Conservation (phyloP, 495 filamentous ascomycete species). For the Copromyces sp. region DNA sequence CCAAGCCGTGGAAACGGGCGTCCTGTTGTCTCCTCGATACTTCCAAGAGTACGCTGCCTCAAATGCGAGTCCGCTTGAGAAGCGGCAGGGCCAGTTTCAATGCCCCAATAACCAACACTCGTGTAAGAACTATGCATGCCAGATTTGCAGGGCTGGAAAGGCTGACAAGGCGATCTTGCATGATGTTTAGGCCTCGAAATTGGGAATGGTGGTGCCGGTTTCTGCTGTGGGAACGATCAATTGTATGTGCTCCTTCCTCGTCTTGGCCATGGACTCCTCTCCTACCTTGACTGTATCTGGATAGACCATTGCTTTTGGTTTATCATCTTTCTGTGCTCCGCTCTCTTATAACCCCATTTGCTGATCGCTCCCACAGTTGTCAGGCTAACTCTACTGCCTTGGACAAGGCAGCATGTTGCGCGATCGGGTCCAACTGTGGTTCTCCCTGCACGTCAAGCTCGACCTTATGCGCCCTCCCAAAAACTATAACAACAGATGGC, state of each 20-base stretch:
- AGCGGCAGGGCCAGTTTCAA: slow-evolving; percentile 1
- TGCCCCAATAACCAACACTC: slow-evolving; percentile 7
- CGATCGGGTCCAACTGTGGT: slow-evolving; percentile 24
- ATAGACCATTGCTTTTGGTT: not conserved
- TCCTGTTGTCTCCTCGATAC: slow-evolving; percentile 7
- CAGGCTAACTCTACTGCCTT: slow-evolving; percentile 14
- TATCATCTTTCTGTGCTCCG: not conserved
- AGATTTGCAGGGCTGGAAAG: not conserved
- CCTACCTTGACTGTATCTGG: not conserved
- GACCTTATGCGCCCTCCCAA: slow-evolving; percentile 14
- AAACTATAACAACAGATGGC: slow-evolving; percentile 9
- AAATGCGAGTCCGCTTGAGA: slow-evolving; percentile 6
- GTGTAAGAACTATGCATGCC: slow-evolving; percentile 3
- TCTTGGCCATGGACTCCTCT: not conserved
- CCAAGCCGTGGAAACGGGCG: slow-evolving; percentile 12
- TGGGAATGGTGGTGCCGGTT: slow-evolving; percentile 3
- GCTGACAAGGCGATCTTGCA: not conserved
- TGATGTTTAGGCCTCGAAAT: slow-evolving; percentile 6
- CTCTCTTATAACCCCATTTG: not conserved
- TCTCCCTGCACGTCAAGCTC: slow-evolving; percentile 18
- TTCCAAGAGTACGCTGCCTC: slow-evolving; percentile 2
- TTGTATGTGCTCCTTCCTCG: slow-evolving; percentile 7
- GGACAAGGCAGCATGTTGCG: slow-evolving; percentile 25
- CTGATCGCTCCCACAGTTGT: slow-evolving; percentile 15
- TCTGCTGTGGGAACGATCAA: slow-evolving; percentile 8